These are phyloP conservation scores for Martiniozyma asiatica DNA, from an alignment of 1,139 yeast genomes.

Conservation along the genomic window DNA sequence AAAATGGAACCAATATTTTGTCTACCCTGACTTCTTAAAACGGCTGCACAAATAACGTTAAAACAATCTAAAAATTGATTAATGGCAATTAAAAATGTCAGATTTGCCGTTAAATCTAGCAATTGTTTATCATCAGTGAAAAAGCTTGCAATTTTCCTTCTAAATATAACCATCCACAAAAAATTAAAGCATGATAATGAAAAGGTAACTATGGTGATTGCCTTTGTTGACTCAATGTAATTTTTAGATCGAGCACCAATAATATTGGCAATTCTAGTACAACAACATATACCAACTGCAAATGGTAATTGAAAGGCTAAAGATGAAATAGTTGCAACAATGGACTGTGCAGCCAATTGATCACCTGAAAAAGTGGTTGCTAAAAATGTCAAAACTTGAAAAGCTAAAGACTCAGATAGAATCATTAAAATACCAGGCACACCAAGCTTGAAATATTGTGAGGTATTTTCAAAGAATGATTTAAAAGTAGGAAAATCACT, in stretches of 20 bases:
- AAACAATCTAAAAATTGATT: conserved; percentile 70
- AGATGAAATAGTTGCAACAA: conserved; percentile 72
- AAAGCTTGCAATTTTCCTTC: conserved; percentile 44
- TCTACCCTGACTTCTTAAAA: conserved; percentile 76
- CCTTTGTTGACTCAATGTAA: conserved; percentile 45
- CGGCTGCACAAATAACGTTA: conserved; percentile 74
- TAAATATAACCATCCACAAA: conserved; percentile 36
- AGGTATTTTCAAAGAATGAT: conserved; percentile 45
- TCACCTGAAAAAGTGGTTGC: conserved; percentile 64
- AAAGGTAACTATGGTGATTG: conserved; percentile 42
- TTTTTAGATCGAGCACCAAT: conserved; percentile 50
- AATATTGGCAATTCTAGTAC: conserved; percentile 78
- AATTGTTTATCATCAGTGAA: conserved; percentile 63
- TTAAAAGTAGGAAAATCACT: conserved; percentile 41
- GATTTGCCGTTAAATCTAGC: conserved; percentile 29
- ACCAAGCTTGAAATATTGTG: conserved; percentile 54
- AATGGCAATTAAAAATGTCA: conserved; percentile 61
- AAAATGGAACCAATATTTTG: conserved; percentile 74
- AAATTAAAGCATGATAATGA: conserved; percentile 31
- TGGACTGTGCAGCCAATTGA: conserved; percentile 80
- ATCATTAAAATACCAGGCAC: conserved; percentile 78
- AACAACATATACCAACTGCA: conserved; percentile 73
- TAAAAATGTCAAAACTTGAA: conserved; percentile 60
- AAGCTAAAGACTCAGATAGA: conserved; percentile 77
- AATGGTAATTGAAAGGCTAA: conserved; percentile 78